Evolutionary conservation across 805 yeast species (phyloP).

Genomic region (Candida insectorum): DNA sequence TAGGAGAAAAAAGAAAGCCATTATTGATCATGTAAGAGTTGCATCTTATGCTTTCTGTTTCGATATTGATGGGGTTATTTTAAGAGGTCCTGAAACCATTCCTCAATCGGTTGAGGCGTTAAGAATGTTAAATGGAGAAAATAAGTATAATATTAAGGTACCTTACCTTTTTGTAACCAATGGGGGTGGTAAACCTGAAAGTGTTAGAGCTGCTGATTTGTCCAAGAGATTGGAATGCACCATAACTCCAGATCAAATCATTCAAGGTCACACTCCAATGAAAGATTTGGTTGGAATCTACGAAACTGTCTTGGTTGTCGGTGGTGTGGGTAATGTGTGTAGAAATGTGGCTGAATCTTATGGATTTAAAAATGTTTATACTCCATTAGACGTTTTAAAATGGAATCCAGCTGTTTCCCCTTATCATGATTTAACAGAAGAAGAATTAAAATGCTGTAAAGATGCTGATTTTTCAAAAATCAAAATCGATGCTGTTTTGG

Average conservation of each 20-base stretch:
- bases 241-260: constrained; percentile 73
- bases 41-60: constrained; percentile 88
- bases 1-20: constrained; percentile 45
- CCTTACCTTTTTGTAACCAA: constrained; percentile 87
- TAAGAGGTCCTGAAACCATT: constrained; percentile 79
- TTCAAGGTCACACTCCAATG: constrained; percentile 95
- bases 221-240: constrained; percentile 55
- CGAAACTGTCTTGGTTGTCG: constrained; percentile 78
- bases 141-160: constrained; percentile 70
- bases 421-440: constrained; percentile 73
- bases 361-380: constrained; percentile 79
- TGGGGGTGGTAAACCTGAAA: constrained; percentile 88
- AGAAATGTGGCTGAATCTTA: constrained; percentile 78
- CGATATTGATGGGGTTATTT: constrained; percentile 89
- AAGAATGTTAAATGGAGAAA: constrained; percentile 69
- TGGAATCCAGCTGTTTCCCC: constrained; percentile 89
- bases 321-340: constrained; percentile 84
- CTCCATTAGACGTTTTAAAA: constrained; percentile 77
- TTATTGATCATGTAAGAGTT: constrained; percentile 67
- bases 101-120: constrained; percentile 78
- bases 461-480: constrained; percentile 65
- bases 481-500: constrained; percentile 75
- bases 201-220: constrained; percentile 68
- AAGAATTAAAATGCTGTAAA: constrained; percentile 53
- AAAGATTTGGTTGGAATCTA: constrained; percentile 67